Evolutionary conservation across 345 rosid species (phyloP).

Genomic region (Barbarea vulgaris): DNA sequence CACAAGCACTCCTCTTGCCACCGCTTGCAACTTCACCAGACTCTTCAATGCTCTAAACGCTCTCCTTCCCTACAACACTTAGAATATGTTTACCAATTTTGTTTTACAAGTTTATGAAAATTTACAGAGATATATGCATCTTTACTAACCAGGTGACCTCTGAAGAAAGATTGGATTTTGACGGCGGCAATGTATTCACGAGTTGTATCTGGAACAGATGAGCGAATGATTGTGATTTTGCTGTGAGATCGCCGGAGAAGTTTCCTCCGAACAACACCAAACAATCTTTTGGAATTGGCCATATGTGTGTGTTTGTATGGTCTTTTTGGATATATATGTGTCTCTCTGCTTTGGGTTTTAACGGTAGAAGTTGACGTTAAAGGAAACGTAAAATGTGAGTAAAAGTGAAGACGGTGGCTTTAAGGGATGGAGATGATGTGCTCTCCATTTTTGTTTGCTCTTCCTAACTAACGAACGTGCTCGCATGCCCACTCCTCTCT

Average conservation of each 20-base stretch:
- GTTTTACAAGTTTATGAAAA: neutral
- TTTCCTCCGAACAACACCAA: constrained; percentile 35
- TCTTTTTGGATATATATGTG: neutral
- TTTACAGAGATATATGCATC: neutral
- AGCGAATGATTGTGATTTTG: constrained; percentile 30
- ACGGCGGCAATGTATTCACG: constrained; percentile 60
- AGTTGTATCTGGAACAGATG: constrained; percentile 6
- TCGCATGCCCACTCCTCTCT: constrained; percentile 34
- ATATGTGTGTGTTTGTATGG: constrained; percentile 6
- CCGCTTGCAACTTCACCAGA: constrained; percentile 81
- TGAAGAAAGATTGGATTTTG: constrained; percentile 76
- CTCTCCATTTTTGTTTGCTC: constrained; percentile 29
- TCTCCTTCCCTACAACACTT: constrained; percentile 56
- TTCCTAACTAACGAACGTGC: constrained; percentile 37
- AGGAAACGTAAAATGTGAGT: constrained; percentile 39
- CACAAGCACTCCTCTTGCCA: constrained; percentile 65
- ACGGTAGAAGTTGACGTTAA: neutral
- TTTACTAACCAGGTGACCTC: constrained; percentile 74
- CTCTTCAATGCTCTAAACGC: constrained; percentile 79
- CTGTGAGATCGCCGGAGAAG: constrained; percentile 36
- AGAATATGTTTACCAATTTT: neutral
- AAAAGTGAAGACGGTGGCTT: constrained; percentile 35
- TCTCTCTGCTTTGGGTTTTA: constrained; percentile 10
- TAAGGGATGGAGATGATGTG: constrained; percentile 43
- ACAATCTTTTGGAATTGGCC: constrained; percentile 37